Evolutionary conservation across 192 early-diverging fungal species (phyloP), one percentile per base, ranked within the genome.

Genomic region (Backusella liffmaniae): DNA sequence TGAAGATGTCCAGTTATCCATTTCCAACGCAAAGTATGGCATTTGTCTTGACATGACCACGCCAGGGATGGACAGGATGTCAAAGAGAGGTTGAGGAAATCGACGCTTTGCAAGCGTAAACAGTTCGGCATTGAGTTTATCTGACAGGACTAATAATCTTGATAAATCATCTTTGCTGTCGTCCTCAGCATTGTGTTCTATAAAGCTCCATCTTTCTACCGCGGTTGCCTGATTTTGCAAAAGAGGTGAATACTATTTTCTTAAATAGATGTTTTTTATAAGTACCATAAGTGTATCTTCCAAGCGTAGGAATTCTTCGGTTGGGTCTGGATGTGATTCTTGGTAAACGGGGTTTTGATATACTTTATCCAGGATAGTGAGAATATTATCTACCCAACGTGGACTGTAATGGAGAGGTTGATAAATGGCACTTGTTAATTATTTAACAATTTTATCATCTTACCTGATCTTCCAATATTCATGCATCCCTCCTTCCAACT

Each of bases 1-100:
- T 67, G 83, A 80, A 69, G 82, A 77, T 29, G 85, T 77, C 82
- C 84, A 85, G 39, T 88, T 88, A 36, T 90, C 86, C 82, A 90
- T 87, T 62, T 88, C 77, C 12, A 85, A 76, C 1, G 85, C 84
- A 81, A 87, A 88, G 41, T 87, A 86, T 13, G 84, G 81, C 65
- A 88, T 80, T 51, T 90, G 86, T 56, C 80, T 84, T 36, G 83
- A 79, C 44, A 88, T 78, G 1, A 88, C 84, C 62, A 90, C 84
- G 5, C 82, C 70, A 9, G 83, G 75, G 30, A 90, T 39, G 9
- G 74, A 76, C 1, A 85, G 12, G 15, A 73, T 62, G 5, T 72
- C 78, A 62, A 32, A 13, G 41, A 79, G 68, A 23, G 70, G 67
- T 32, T 10, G 13, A 5, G 41, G 44, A 30, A 82, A 82, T 70